Evolutionary conservation across 805 yeast genomes (phyloP), one percentile per base, ranked within the genome.

Genomic region (Clavispora vitiphila): DNA sequence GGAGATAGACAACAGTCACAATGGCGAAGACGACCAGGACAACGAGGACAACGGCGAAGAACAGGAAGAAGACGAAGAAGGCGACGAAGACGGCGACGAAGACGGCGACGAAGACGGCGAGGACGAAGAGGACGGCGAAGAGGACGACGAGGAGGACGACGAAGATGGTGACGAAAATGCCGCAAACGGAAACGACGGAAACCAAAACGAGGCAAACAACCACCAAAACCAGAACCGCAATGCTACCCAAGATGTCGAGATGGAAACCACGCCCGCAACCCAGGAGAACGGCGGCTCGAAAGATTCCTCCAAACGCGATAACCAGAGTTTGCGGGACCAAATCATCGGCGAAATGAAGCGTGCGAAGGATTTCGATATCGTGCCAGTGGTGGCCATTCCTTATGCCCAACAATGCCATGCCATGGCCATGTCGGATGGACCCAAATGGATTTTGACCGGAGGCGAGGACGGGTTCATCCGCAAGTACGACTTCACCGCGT

Each of bases 381-480:
- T 77, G 29, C 98, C 99, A 0, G 76, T 84, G 9, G 95, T 85
- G 16, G 96, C 97, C 2, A 81, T 90, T 9, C 91, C 96, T 1
- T 88, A 86, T 53, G 74, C 87, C 1, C 66, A 86, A 1, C 81
- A 85, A 21, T 83, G 93, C 24, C 88, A 88, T 61, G 76, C 93
- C 2, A 51, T 91, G 26, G 83, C 90, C 2, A 67, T 88, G 35
- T 77, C 95, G 1, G 78, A 77, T 53, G 95, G 95, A 5, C 82
- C 89, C 32, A 82, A 81, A 56, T 90, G 89, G 83, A 69, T 93
- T 30, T 83, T 90, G 54, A 83, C 96, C 1, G 99, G 99, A 16
- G 98, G 98, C 8, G 91, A 85, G 50, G 99, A 93, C 61, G 99
- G 99, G 4, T 86, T 81, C 54, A 85, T 93, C 25, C 71, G 99